Evolutionary conservation across 305 asterid genomes (phyloP).

Genomic region (Fraxinus sp.): DNA sequence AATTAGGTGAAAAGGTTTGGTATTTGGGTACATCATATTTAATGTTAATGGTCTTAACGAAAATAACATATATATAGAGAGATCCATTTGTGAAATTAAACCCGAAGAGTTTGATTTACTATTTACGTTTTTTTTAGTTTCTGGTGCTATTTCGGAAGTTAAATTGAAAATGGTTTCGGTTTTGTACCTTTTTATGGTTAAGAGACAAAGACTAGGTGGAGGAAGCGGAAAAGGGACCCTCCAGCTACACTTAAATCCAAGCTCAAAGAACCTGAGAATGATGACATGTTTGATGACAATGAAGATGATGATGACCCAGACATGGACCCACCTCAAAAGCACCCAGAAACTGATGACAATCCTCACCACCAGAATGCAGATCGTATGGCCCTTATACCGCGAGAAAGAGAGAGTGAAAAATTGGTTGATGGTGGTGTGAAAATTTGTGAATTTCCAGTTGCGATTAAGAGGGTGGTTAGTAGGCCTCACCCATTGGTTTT

Average conservation of each 20-base stretch:
- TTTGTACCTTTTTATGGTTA: constrained; percentile 12
- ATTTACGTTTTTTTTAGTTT: constrained; percentile 16
- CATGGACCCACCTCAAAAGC: constrained; percentile 58
- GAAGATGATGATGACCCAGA: constrained; percentile 72
- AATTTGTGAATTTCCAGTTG: constrained; percentile 71
- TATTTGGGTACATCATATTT: constrained; percentile 16
- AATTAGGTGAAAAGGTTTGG: constrained; percentile 28
- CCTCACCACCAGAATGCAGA: constrained; percentile 45
- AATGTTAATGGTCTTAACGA: background rate
- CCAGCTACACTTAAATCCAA: constrained; percentile 59
- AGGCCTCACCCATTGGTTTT: constrained; percentile 82
- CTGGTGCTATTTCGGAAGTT: background rate
- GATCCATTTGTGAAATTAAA: background rate
- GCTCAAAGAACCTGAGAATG: constrained; percentile 60
- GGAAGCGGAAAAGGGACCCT: constrained; percentile 85
- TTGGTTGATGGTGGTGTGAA: constrained; percentile 51
- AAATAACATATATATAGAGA: background rate
- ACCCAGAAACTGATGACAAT: constrained; percentile 55
- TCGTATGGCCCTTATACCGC: constrained; percentile 34
- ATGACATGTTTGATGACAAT: constrained; percentile 70
- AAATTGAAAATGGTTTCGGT: constrained; percentile 7
- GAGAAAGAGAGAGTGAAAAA: constrained; percentile 56
- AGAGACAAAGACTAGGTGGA: constrained; percentile 87
- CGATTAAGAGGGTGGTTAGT: constrained; percentile 53
- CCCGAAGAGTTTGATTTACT: background rate